These are phyloP conservation scores for Kluyveromyces sp. DNA, from an alignment of 1,139 yeast species.

Conservation along the genomic window DNA sequence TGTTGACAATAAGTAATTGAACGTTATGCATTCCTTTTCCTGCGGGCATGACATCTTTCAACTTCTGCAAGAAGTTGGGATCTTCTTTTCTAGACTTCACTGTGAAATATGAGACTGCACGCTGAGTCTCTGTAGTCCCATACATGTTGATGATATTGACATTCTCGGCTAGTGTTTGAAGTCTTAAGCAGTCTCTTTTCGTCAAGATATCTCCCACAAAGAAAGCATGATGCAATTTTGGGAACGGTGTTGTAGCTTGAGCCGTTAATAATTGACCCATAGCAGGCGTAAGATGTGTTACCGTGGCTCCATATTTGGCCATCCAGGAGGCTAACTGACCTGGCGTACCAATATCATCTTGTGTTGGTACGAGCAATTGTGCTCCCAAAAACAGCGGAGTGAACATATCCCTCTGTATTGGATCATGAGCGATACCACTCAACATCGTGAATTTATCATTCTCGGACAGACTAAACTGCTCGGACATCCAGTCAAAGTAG, in stretches of 20 bases:
- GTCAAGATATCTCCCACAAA: constrained; percentile 97
- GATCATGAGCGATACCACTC: constrained; percentile 98
- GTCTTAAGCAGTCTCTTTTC: constrained; percentile 88
- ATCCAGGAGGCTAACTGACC: constrained; percentile 97
- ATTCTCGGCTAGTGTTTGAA: constrained; percentile 86
- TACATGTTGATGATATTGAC: constrained; percentile 94
- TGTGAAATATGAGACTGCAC: constrained; percentile 92
- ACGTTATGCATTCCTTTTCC: constrained; percentile 97
- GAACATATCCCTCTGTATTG: constrained; percentile 97
- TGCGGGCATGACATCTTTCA: constrained; percentile 96
- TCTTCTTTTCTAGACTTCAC: constrained; percentile 68
- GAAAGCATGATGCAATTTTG: constrained; percentile 87
- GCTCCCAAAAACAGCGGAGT: constrained; percentile 97
- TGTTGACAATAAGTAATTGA: constrained; percentile 85
- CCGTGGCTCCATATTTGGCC: constrained; percentile 84
- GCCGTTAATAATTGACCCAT: constrained; percentile 98
- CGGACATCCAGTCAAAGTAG: constrained; percentile 98
- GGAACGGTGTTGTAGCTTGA: constrained; percentile 87
- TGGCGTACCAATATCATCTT: constrained; percentile 97
- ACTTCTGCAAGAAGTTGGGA: constrained; percentile 66
- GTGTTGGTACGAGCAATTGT: constrained; percentile 82
- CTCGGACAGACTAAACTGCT: constrained; percentile 67
- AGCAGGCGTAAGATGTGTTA: constrained; percentile 96
- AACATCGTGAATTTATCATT: constrained; percentile 93
- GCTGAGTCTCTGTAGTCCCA: constrained; percentile 98